A percentile compares a stretch with the other conserved stretches of the same genome.
These are phyloP conservation scores for Chaetomiaceae sp. DNA, from an alignment of 2,329 filamentous ascomycete species.

Conservation along the genomic window DNA sequence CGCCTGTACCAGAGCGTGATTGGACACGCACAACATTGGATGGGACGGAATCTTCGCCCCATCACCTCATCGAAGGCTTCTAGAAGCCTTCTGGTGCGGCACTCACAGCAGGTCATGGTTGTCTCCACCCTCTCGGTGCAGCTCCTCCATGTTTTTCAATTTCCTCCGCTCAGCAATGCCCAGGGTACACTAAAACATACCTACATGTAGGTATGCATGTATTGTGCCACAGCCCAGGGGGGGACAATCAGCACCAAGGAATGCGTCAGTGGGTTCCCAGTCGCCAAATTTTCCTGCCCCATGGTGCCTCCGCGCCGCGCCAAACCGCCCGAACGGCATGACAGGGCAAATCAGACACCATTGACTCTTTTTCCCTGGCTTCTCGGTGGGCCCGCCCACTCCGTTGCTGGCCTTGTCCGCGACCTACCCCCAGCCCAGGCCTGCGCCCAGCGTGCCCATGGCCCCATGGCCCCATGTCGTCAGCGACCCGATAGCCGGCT, in stretches of 20 bases:
- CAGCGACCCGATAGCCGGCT: neutral
- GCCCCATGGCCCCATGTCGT: no score
- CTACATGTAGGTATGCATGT: no score
- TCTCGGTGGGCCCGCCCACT: neutral
- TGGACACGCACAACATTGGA: slow-evolving; percentile 4
- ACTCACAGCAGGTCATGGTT: neutral
- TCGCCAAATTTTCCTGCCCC: slow-evolving; percentile 1
- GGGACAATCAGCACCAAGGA: neutral
- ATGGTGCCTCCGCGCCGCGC: neutral
- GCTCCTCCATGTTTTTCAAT: neutral
- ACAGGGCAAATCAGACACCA: neutral
- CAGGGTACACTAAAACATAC: neutral
- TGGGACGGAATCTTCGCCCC: neutral
- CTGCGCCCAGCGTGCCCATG: no score
- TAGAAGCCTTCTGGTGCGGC: slow-evolving; percentile 21
- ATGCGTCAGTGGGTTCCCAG: neutral
- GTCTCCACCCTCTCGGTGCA: slow-evolving; percentile 6
- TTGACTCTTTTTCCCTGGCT: neutral
- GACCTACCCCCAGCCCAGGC: neutral
- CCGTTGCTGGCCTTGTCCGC: neutral
- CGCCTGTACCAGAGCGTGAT: neutral
- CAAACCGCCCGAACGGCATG: neutral
- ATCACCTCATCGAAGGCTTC: slow-evolving; percentile 20
- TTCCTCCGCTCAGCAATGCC: neutral
- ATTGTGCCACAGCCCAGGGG: neutral